Evolutionary conservation across 2,329 filamentous ascomycete genomes (phyloP).

Genomic region (Celoporthe dispersa): DNA sequence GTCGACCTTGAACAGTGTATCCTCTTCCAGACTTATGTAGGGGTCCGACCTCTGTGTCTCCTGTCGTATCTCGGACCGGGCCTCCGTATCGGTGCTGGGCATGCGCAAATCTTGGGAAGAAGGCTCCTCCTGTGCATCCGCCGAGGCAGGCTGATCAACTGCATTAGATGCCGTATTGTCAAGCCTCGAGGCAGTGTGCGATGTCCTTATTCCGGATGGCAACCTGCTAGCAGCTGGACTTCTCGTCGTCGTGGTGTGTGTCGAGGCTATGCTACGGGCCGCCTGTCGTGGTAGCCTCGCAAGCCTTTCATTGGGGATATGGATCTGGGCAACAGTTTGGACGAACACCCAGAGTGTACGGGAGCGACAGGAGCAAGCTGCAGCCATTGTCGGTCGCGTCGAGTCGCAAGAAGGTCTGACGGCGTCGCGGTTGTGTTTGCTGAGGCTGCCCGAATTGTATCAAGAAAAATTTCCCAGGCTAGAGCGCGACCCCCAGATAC

Average conservation of each 20-base stretch:
- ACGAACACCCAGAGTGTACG: constrained; percentile 53
- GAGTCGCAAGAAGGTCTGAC: neutral
- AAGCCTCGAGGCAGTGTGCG: neutral
- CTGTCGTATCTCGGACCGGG: neutral
- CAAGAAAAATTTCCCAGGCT: constrained; percentile 8
- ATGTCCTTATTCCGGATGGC: neutral
- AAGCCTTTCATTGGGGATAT: constrained; percentile 34
- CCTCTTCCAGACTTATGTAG: neutral
- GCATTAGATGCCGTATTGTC: neutral
- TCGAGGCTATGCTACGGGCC: neutral
- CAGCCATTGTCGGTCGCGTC: neutral
- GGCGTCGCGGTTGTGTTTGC: constrained; percentile 2
- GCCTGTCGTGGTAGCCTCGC: constrained; percentile 18
- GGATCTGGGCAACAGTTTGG: constrained; percentile 48
- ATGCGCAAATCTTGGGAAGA: neutral
- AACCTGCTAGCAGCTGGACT: neutral
- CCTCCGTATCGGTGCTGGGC: neutral
- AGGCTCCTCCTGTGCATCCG: neutral
- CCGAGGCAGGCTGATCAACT: neutral
- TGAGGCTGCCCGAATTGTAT: neutral
- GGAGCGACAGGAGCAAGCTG: constrained; percentile 50
- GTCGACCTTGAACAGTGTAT: constrained; percentile 2
- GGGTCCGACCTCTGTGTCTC: neutral
- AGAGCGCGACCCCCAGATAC: neutral
- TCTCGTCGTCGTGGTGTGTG: neutral